Conservation (phyloP, 2,329 filamentous ascomycete species). For the Xylaria hypoxylon region DNA sequence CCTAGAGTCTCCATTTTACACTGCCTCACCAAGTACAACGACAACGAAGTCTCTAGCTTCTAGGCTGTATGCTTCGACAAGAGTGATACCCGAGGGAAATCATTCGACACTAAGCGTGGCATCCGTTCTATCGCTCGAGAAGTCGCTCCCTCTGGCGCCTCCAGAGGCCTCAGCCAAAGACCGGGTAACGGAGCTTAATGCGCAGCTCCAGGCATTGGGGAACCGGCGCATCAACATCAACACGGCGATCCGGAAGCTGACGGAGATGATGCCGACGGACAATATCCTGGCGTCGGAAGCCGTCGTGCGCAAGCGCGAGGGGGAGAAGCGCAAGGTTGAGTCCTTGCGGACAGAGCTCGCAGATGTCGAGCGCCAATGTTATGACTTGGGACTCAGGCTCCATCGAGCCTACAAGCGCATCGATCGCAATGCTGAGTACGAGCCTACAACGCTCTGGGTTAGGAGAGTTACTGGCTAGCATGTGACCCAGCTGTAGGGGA, state of each 20-base stretch:
- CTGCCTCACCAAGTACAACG: slow-evolving; percentile 27
- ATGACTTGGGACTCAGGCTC: slow-evolving; percentile 80
- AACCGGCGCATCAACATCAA: slow-evolving; percentile 78
- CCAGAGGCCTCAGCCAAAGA: slow-evolving; percentile 68
- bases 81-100: slow-evolving; percentile 35
- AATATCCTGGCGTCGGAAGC: slow-evolving; percentile 74
- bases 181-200: slow-evolving; percentile 74
- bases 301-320: slow-evolving; percentile 67
- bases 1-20: slow-evolving; percentile 49
- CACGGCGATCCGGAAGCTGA: slow-evolving; percentile 80
- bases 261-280: slow-evolving; percentile 79
- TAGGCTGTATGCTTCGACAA: slow-evolving; percentile 15
- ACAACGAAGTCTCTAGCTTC: slow-evolving; percentile 33
- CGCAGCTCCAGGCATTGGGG: slow-evolving; percentile 71
- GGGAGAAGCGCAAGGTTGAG: slow-evolving; percentile 74
- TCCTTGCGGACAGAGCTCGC: slow-evolving; percentile 74
- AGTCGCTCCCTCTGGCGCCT: slow-evolving; percentile 71
- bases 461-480: slow-evolving; percentile 75
- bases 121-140: slow-evolving; percentile 55
- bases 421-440: slow-evolving; percentile 73
- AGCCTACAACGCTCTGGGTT: slow-evolving; percentile 81
- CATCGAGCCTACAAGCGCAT: slow-evolving; percentile 80
- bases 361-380: slow-evolving; percentile 80
- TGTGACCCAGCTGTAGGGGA: background rate
- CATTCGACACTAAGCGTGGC: slow-evolving; percentile 40